Evolutionary conservation across 225 moss, liverwort and hornwort species (phyloP).

Genomic region (Lunularia cruciata): DNA sequence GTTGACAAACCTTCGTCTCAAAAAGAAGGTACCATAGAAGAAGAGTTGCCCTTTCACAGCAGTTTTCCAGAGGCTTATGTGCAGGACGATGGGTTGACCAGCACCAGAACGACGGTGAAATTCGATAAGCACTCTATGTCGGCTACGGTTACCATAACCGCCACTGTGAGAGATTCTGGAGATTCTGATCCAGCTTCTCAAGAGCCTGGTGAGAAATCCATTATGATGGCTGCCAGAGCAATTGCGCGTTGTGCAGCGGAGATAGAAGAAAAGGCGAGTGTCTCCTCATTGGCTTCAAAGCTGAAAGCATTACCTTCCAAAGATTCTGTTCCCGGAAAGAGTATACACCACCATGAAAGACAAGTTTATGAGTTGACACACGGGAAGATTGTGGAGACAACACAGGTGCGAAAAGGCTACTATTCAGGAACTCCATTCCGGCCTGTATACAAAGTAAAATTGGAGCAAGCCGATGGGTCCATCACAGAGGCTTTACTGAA

Average conservation of each 20-base stretch:
- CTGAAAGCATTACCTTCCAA: background rate
- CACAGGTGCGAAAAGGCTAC: slow-evolving; percentile 59
- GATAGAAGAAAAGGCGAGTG: slow-evolving; percentile 56
- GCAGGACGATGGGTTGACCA: slow-evolving; percentile 48
- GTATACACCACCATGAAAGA: slow-evolving; percentile 32
- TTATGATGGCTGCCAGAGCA: slow-evolving; percentile 48
- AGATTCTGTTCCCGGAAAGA: slow-evolving; percentile 11
- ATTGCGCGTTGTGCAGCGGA: slow-evolving; percentile 45
- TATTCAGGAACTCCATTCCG: slow-evolving; percentile 61
- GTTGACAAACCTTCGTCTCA: slow-evolving; percentile 7
- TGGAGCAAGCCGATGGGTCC: slow-evolving; percentile 40
- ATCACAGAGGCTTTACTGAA: slow-evolving; percentile 57
- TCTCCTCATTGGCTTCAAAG: slow-evolving; percentile 20
- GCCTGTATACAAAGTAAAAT: slow-evolving; percentile 48
- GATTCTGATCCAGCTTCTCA: slow-evolving; percentile 9
- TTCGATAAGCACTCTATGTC: slow-evolving; percentile 48
- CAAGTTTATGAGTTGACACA: slow-evolving; percentile 42
- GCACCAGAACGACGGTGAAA: slow-evolving; percentile 50
- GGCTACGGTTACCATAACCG: slow-evolving; percentile 47
- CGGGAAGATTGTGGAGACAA: slow-evolving; percentile 43
- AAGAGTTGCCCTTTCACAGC: slow-evolving; percentile 16
- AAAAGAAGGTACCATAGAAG: background rate
- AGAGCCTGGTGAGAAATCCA: slow-evolving; percentile 43
- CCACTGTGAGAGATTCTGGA: slow-evolving; percentile 34
- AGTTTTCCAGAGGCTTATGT: slow-evolving; percentile 26